Conservation (phyloP, 176 grass and related monocot genomes). For the Rhynchospora tenuis region DNA sequence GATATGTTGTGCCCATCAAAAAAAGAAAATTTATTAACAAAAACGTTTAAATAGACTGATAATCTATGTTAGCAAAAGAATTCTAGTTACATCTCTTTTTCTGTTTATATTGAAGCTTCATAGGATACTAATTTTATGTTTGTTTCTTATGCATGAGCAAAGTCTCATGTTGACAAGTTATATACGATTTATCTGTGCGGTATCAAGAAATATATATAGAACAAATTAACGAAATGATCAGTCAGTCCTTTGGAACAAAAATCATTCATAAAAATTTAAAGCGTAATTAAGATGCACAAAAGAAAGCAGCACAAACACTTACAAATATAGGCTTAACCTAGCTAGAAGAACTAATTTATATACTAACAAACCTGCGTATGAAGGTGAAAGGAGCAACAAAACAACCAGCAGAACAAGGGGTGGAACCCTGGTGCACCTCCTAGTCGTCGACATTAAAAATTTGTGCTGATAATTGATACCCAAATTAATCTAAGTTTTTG, state of each 20-base stretch:
- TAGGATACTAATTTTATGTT: neutral
- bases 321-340: neutral
- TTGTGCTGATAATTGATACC: too few species aligned
- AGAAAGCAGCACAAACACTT: neutral
- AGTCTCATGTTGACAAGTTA: neutral
- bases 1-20: too few species aligned
- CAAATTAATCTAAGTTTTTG: neutral
- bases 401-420: neutral
- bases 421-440: conserved; percentile 1
- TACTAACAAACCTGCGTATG: conserved; percentile 22
- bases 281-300: neutral
- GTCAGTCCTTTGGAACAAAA: neutral
- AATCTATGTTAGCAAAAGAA: too few species aligned
- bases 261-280: neutral
- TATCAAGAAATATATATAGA: neutral
- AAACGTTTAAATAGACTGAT: too few species aligned
- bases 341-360: neutral
- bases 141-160: neutral
- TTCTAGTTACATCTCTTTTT: neutral
- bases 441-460: conserved; percentile 15
- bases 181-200: neutral
- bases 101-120: neutral
- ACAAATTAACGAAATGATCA: too few species aligned
- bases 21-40: too few species aligned
- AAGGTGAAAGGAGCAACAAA: conserved; percentile 20